phyloP scores from a whole-genome alignment of 176 grass and related monocot genomes.

The Cenchrus fungigraminus region DNA sequence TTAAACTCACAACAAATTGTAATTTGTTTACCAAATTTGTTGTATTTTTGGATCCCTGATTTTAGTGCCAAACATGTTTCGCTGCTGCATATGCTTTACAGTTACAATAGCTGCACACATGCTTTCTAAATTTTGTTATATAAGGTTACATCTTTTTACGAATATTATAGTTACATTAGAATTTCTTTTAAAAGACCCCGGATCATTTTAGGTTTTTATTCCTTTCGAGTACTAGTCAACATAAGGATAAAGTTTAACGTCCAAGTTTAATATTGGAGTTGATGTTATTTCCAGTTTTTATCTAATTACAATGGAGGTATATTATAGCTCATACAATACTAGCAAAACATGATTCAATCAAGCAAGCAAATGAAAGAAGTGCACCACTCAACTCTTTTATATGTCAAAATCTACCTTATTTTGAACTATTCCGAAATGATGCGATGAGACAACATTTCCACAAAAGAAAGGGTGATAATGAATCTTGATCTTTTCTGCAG shows the following conservation, averaged over 20 bases:
- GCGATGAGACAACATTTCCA: background rate
- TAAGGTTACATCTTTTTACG: no score
- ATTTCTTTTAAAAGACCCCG: background rate
- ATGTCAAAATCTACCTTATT: background rate
- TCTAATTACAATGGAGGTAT: background rate
- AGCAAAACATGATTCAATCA: background rate
- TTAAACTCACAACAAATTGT: no score
- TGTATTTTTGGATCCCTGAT: no score
- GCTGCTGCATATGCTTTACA: background rate
- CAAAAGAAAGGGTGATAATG: background rate
- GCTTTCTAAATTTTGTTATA: background rate
- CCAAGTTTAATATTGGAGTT: no score
- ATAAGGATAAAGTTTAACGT: background rate
- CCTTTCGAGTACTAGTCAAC: background rate
- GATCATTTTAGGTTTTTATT: background rate
- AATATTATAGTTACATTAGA: background rate
- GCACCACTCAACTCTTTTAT: background rate
- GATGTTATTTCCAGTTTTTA: background rate
- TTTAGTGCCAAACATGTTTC: background rate
- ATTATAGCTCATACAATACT: background rate
- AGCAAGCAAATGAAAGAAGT: background rate
- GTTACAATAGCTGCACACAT: background rate
- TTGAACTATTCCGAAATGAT: background rate
- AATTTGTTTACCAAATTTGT: no score
- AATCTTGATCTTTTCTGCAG: background rate